Base-by-base conservation (phyloP, 139 green algal species). In the Trebouxia sp. region DNA sequence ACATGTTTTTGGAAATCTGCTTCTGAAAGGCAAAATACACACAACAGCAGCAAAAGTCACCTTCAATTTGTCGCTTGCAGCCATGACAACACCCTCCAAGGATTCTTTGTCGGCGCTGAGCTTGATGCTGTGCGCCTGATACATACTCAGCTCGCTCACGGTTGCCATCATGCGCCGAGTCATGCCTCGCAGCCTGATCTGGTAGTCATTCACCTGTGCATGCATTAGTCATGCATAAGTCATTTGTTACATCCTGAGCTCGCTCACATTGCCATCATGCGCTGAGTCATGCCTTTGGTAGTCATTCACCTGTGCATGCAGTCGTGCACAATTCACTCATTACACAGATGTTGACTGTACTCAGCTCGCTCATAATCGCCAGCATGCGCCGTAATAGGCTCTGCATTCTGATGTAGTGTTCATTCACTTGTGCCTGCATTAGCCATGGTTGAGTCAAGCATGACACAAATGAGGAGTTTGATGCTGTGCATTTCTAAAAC, bases 101-200 rank as follows among this genome's bases (percentile, higher is more conserved):
- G 87, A 83, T 28, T 89, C 85, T 41, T 84, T 84, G 70, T 95
- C 90, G 8, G 82, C 84, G 1, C 84, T 83, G 45, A 94, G 87
- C 83, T 96, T 95, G 58, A 96, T 83, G 8, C 88, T 86, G 20
- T 86, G 88, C 0, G 90, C 91, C 87, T 97, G 92, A 82, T 95
- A 96, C 84, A 98, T 91, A 30, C 88, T 93, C 51, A 98, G 87
- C 88, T 98, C 94, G 37, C 85, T 92, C 39, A 96, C 91, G 0
- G 92, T 92, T 17, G 93, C 94, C 92, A 96, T 98, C 82, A 97
- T 94, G 65, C 89, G 90, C 9, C 90, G 83, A 14, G 89, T 97
- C 14, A 92, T 88, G 1, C 67, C 75, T 28, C 91, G 85, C 72
- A 96, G 85, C 74, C 81, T 79, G 28, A 58, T 56, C 87, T 94